Evolutionary conservation across 2,329 filamentous ascomycete species (phyloP).

Genomic region (Fusarium agapanthi): DNA sequence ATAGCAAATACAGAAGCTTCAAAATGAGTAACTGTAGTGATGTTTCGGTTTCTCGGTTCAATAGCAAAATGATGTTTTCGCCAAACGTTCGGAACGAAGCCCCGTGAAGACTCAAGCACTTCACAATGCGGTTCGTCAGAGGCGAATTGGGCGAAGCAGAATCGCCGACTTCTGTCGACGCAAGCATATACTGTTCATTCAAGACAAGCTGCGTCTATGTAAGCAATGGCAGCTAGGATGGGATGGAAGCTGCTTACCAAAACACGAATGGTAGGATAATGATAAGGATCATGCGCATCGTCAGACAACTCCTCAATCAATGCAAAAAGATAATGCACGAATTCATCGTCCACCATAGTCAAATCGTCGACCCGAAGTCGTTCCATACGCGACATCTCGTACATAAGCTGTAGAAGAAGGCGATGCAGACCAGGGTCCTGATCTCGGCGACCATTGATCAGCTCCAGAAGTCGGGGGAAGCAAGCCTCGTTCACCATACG

Average conservation of each 20-base stretch:
- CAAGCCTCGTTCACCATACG: conserved; percentile 88
- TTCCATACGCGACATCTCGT: conserved; percentile 96
- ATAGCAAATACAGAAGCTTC: conserved; percentile 93
- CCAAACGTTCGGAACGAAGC: conserved; percentile 91
- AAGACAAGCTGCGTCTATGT: conserved; percentile 75
- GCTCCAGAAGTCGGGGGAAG: conserved; percentile 83
- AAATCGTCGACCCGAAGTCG: conserved; percentile 80
- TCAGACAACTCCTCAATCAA: conserved; percentile 89
- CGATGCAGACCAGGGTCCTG: conserved; percentile 78
- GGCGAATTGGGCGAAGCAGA: conserved; percentile 53
- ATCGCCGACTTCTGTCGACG: conserved; percentile 63
- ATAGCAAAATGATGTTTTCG: conserved; percentile 92
- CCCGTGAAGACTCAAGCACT: conserved; percentile 84
- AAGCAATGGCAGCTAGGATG: conserved; percentile 5
- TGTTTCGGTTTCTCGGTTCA: conserved; percentile 95
- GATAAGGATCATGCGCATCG: conserved; percentile 91
- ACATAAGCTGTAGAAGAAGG: conserved; percentile 85
- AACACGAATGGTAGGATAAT: conserved; percentile 93
- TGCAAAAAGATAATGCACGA: conserved; percentile 83
- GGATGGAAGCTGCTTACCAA: conserved; percentile 66
- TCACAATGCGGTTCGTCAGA: conserved; percentile 92
- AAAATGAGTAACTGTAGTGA: conserved; percentile 95
- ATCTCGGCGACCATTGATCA: conserved; percentile 74
- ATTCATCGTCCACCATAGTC: conserved; percentile 78
- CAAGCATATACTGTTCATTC: conserved; percentile 98